Conservation (phyloP, 1,284 basidiomycete genomes). For the Retiboletus flavoniger region DNA sequence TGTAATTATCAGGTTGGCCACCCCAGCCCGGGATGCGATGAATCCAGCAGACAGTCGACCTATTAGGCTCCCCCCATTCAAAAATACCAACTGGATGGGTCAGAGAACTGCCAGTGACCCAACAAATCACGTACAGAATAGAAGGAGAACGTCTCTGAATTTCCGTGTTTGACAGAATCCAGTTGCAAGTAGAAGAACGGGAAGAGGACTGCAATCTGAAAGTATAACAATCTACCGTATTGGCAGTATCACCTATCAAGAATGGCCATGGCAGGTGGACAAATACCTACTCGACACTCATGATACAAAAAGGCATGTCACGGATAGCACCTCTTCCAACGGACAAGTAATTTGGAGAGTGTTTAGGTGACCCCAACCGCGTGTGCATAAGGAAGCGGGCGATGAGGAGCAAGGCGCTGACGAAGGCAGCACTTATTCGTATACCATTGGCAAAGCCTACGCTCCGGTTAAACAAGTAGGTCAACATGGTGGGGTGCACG, state of each 20-base stretch:
- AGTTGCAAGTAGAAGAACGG: constrained; percentile 33
- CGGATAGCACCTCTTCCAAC: constrained; percentile 16
- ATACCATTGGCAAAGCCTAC: constrained; percentile 14
- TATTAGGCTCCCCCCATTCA: constrained; percentile 25
- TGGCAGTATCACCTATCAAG: not conserved
- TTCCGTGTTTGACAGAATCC: constrained; percentile 27
- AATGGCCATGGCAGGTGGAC: not conserved
- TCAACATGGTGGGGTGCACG: constrained; percentile 29
- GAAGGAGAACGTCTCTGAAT: constrained; percentile 29
- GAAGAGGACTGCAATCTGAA: constrained; percentile 17
- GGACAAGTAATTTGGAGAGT: constrained; percentile 17
- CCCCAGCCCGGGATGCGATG: constrained; percentile 20
- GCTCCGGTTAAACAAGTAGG: constrained; percentile 35
- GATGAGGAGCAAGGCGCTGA: constrained; percentile 26
- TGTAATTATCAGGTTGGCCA: constrained; percentile 17
- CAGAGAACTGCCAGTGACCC: not conserved
- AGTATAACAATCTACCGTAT: constrained; percentile 15
- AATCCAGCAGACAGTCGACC: constrained; percentile 28
- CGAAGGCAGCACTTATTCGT: not conserved
- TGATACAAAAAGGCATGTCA: constrained; percentile 26
- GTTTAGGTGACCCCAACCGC: too few relatives aligned
- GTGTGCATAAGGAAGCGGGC: constrained; percentile 2
- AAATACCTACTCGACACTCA: constrained; percentile 20
- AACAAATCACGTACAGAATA: constrained; percentile 25
- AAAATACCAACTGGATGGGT: constrained; percentile 21